Conservation (phyloP, 176 grass and related monocot genomes). For the Phoenix roebelenii region DNA sequence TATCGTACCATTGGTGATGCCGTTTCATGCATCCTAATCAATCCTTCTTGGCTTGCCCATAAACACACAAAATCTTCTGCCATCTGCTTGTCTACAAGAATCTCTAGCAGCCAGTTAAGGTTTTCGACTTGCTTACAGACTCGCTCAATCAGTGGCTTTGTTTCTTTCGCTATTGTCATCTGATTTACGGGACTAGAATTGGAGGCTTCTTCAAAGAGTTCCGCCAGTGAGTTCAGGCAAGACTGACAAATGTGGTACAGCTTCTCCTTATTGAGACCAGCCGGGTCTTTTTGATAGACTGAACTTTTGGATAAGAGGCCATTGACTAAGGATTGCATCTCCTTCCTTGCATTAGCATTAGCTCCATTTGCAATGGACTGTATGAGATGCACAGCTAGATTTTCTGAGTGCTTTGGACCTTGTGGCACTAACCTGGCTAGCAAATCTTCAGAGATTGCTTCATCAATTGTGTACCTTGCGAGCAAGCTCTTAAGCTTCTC, state of each 20-base stretch:
- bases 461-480: constrained; percentile 44
- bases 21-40: constrained; percentile 44
- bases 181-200: not conserved
- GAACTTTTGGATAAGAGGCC: constrained; percentile 75
- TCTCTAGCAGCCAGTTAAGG: constrained; percentile 76
- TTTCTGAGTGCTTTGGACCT: constrained; percentile 23
- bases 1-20: constrained; percentile 78
- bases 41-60: constrained; percentile 68
- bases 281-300: constrained; percentile 74
- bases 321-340: constrained; percentile 77
- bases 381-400: constrained; percentile 55
- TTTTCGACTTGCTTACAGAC: constrained; percentile 69
- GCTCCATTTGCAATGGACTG: constrained; percentile 49
- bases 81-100: constrained; percentile 62
- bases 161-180: not conserved
- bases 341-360: constrained; percentile 61
- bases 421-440: constrained; percentile 45
- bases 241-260: constrained; percentile 57
- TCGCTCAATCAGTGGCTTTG: constrained; percentile 56
- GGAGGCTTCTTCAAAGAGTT: constrained; percentile 41
- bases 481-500: constrained; percentile 65
- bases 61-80: constrained; percentile 68
- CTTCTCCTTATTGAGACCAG: constrained; percentile 42
- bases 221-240: constrained; percentile 46
- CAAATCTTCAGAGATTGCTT: constrained; percentile 46